phyloP scores from a whole-genome alignment of 2,329 filamentous ascomycete species.

The Dothideomycetes sp. region DNA sequence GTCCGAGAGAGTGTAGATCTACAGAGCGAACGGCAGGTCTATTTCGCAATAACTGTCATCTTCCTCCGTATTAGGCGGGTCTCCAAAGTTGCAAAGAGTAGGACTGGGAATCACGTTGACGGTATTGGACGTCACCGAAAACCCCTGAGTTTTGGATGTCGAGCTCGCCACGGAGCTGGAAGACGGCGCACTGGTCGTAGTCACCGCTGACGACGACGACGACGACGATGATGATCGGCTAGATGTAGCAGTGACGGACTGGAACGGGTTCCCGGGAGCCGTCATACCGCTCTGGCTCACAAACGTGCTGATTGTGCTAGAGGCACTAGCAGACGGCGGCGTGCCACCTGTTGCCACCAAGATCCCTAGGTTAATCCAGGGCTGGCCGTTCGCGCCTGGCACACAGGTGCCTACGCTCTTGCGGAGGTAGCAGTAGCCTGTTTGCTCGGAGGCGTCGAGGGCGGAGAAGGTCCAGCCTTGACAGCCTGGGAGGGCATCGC shows the following conservation, averaged over 20 bases:
- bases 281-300: too few relatives aligned
- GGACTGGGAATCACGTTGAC: constrained; percentile 14
- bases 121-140: not conserved
- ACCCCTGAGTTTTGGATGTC: too few relatives aligned
- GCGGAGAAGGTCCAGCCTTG: constrained; percentile 12
- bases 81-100: constrained; percentile 21
- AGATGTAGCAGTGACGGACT: too few relatives aligned
- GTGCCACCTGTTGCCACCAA: too few relatives aligned
- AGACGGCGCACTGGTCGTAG: not conserved
- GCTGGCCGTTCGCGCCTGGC: too few relatives aligned
- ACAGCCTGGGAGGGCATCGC: constrained; percentile 11
- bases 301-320: too few relatives aligned
- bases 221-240: not conserved
- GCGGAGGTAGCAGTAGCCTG: constrained; percentile 6
- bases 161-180: not conserved
- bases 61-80: constrained; percentile 15
- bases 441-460: constrained; percentile 7
- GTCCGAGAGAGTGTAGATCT: constrained; percentile 14
- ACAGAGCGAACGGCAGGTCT: constrained; percentile 18
- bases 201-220: not conserved
- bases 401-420: not conserved
- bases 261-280: too few relatives aligned
- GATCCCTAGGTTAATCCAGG: too few relatives aligned
- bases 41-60: constrained; percentile 24
- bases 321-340: too few relatives aligned